Conservation (phyloP, 257 asterid species). For the Ajuga chamaepitys region DNA sequence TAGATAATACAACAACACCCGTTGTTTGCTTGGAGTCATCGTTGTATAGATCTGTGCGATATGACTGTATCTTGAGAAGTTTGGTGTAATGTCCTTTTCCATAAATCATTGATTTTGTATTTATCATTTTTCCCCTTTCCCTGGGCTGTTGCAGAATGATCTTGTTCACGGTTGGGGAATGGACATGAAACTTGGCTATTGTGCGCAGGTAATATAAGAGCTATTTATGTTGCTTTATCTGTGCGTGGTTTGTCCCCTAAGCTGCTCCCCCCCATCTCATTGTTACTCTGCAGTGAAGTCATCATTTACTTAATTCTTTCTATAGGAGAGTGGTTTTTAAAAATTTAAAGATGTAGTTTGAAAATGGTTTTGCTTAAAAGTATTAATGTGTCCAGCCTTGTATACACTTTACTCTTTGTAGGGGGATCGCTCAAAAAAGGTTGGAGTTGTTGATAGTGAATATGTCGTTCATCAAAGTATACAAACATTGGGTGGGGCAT, state of each 20-base stretch:
- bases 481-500: slow-evolving; percentile 83
- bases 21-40: slow-evolving; percentile 1
- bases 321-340: background rate
- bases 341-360: background rate
- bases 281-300: background rate
- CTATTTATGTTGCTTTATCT: background rate
- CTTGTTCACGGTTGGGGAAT: slow-evolving; percentile 99
- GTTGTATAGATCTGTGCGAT: background rate
- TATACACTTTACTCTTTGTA: slow-evolving; percentile 16
- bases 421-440: slow-evolving; percentile 82
- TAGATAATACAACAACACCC: background rate
- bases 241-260: background rate
- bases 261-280: background rate
- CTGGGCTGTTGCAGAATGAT: slow-evolving; percentile 77
- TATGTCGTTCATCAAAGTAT: slow-evolving; percentile 88
- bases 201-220: slow-evolving; percentile 58
- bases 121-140: background rate
- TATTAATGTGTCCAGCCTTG: background rate
- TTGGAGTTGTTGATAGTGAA: slow-evolving; percentile 86
- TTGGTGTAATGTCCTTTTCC: slow-evolving; percentile 5
- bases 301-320: background rate
- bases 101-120: background rate
- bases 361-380: background rate
- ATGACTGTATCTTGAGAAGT: background rate
- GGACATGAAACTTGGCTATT: slow-evolving; percentile 95